Evolutionary conservation across 1,284 basidiomycete genomes (phyloP).

Genomic region (Microbotryum intermedium): DNA sequence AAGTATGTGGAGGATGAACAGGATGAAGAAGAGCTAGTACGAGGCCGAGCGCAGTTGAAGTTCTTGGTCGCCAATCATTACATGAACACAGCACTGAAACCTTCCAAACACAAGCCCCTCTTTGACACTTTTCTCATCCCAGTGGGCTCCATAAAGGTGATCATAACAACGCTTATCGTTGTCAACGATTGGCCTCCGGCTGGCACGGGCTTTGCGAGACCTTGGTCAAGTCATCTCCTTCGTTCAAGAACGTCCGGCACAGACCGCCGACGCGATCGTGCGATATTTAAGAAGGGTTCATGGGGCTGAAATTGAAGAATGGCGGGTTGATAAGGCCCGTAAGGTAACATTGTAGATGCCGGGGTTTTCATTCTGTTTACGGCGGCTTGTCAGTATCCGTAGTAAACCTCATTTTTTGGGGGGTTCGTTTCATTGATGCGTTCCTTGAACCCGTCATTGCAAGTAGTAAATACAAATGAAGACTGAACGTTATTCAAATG

Average conservation of each 20-base stretch:
- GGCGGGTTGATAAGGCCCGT: too few relatives aligned
- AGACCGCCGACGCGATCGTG: conserved; percentile 37
- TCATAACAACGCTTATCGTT: conserved; percentile 18
- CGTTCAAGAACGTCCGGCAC: conserved; percentile 42
- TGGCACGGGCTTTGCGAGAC: conserved; percentile 15
- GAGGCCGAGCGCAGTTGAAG: conserved; percentile 20
- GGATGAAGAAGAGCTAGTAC: neutral
- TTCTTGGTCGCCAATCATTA: conserved; percentile 22
- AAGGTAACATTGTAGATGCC: too few relatives aligned
- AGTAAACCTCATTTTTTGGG: too few relatives aligned
- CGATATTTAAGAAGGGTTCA: conserved; percentile 37
- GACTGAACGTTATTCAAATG: neutral
- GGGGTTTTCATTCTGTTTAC: too few relatives aligned
- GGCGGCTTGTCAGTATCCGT: too few relatives aligned
- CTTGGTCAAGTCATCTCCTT: conserved; percentile 42
- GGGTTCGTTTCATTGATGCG: too few relatives aligned
- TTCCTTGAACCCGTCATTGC: neutral
- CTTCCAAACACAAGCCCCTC: neutral
- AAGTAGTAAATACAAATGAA: neutral
- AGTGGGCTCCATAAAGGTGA: conserved; percentile 72
- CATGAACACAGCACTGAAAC: neutral
- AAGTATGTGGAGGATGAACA: neutral
- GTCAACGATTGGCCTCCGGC: neutral
- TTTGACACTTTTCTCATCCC: conserved; percentile 69
- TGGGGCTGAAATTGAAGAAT: neutral